phyloP scores from a whole-genome alignment of 2,329 filamentous ascomycete genomes.

The Cercospora nicotianae region DNA sequence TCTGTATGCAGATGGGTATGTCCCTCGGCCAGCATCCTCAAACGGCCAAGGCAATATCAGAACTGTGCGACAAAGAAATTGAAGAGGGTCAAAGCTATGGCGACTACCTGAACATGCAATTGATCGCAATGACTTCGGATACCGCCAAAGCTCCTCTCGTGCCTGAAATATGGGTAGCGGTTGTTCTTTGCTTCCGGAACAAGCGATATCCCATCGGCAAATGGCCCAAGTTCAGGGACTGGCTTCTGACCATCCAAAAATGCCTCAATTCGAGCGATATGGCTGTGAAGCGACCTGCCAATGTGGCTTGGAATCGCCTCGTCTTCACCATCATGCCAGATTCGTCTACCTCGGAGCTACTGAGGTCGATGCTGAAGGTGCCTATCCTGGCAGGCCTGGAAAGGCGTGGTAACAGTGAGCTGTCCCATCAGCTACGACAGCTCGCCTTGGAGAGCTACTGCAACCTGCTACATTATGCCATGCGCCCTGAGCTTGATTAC shows the following conservation, averaged over 20 bases:
- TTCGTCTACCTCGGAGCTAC: slow-evolving; percentile 54
- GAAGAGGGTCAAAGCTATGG: slow-evolving; percentile 63
- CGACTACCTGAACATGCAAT: slow-evolving; percentile 65
- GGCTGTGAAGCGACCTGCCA: slow-evolving; percentile 71
- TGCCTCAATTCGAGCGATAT: slow-evolving; percentile 80
- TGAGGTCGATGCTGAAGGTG: slow-evolving; percentile 65
- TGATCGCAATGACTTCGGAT: slow-evolving; percentile 65
- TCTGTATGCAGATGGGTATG: slow-evolving; percentile 71
- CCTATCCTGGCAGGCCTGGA: slow-evolving; percentile 69
- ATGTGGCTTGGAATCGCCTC: slow-evolving; percentile 82
- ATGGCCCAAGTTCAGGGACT: slow-evolving; percentile 71
- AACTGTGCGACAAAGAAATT: slow-evolving; percentile 57
- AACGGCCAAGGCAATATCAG: slow-evolving; percentile 65
- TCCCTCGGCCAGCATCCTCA: slow-evolving; percentile 67
- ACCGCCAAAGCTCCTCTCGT: slow-evolving; percentile 65
- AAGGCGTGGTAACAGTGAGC: slow-evolving; percentile 59
- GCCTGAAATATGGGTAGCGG: slow-evolving; percentile 84
- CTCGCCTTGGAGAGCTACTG: slow-evolving; percentile 72
- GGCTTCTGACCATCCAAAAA: slow-evolving; percentile 75
- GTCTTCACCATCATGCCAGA: slow-evolving; percentile 71
- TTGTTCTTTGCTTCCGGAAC: slow-evolving; percentile 72
- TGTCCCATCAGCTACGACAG: slow-evolving; percentile 48
- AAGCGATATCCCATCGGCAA: slow-evolving; percentile 58
- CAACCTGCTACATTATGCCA: slow-evolving; percentile 78
- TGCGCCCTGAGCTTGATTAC: slow-evolving; percentile 67